A percentile compares a stretch with the other conserved stretches of the same genome.
phyloP scores from a whole-genome alignment of 805 yeast species.

The Yarrowia sp. region DNA sequence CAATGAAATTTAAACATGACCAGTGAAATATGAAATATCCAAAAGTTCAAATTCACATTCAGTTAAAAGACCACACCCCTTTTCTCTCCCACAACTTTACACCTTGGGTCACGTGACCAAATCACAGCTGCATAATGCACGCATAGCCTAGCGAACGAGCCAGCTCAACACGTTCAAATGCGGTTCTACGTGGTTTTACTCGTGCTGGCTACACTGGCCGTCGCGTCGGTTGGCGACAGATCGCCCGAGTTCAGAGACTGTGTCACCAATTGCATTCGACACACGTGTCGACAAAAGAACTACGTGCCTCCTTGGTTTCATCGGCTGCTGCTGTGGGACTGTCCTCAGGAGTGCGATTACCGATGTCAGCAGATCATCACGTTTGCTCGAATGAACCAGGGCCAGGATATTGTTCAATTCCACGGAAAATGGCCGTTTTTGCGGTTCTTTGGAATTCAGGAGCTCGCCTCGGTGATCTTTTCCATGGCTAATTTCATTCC shows the following conservation, averaged over 20 bases:
- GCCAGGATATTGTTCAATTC: conserved; percentile 70
- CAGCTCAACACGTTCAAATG: background rate
- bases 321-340: conserved; percentile 64
- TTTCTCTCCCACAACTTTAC: background rate
- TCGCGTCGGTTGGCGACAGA: conserved; percentile 53
- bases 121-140: background rate
- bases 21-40: too few species aligned
- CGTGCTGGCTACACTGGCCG: conserved; percentile 29
- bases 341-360: conserved; percentile 83
- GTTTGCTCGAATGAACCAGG: conserved; percentile 45
- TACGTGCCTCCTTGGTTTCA: conserved; percentile 42
- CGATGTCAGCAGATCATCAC: conserved; percentile 84
- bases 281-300: conserved; percentile 39
- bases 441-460: conserved; percentile 79
- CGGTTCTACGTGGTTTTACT: conserved; percentile 33
- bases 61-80: too few species aligned
- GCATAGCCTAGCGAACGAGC: background rate
- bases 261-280: conserved; percentile 41
- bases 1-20: too few species aligned
- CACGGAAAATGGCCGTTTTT: conserved; percentile 98
- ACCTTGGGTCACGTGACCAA: background rate
- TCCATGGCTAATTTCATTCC: conserved; percentile 70
- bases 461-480: conserved; percentile 73
- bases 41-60: too few species aligned
- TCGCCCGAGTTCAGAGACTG: conserved; percentile 50